Conservation (phyloP, 192 early-diverging fungal genomes). For the Cetraspora pellucida region DNA sequence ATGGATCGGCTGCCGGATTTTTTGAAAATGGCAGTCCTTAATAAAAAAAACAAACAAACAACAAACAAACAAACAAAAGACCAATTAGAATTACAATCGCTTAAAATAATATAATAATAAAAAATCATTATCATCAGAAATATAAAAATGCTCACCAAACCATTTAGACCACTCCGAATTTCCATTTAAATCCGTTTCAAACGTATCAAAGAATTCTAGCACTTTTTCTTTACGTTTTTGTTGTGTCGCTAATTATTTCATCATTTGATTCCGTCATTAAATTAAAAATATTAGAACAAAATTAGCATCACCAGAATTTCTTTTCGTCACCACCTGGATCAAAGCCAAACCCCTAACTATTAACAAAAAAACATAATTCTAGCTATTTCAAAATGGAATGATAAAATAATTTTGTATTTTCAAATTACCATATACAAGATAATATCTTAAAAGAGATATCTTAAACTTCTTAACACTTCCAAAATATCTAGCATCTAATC, state of each 20-base stretch:
- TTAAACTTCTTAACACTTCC: conserved; percentile 63
- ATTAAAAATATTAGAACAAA: no score
- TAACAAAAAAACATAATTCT: conserved; percentile 12
- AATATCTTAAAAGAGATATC: conserved; percentile 60
- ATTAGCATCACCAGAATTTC: no score
- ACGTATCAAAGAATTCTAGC: conserved; percentile 62
- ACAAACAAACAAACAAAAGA: not conserved
- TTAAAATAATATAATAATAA: not conserved
- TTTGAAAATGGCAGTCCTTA: conserved; percentile 63
- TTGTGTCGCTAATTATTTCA: conserved; percentile 49
- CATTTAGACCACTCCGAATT: conserved; percentile 63
- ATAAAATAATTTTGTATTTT: no score
- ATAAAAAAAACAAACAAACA: not conserved
- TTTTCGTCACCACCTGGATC: no score
- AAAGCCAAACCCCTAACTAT: no score
- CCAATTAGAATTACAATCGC: not conserved
- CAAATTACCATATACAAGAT: conserved; percentile 57
- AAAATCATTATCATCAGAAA: not conserved
- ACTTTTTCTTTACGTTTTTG: conserved; percentile 59
- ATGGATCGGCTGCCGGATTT: conserved; percentile 57
- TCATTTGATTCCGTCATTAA: no score
- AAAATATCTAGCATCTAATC: conserved; percentile 60
- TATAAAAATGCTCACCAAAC: conserved; percentile 52
- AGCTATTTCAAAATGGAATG: not conserved
- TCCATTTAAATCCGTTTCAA: conserved; percentile 58